Percentiles rank a stretch among this genome's conserved stretches.
These are phyloP conservation scores for Juncus effusus DNA, from an alignment of 176 grass and related monocot species.

Conservation along the genomic window DNA sequence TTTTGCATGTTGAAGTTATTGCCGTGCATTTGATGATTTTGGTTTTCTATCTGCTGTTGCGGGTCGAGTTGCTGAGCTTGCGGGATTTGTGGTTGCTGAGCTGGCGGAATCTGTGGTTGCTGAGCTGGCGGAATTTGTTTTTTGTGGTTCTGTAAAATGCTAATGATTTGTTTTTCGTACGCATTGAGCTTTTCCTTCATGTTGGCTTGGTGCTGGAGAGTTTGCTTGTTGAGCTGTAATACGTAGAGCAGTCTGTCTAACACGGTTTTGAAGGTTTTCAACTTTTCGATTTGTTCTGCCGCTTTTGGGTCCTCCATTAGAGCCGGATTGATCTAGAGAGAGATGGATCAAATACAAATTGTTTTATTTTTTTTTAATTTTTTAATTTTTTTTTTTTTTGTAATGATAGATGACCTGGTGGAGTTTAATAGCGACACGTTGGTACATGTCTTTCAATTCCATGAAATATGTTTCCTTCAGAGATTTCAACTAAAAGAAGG, in stretches of 20 bases:
- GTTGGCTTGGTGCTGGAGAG: slow-evolving; percentile 30
- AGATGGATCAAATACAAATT: too few species aligned
- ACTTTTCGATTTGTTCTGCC: slow-evolving; percentile 58
- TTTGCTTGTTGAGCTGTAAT: slow-evolving; percentile 46
- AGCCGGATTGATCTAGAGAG: too few species aligned
- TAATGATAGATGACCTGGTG: too few species aligned
- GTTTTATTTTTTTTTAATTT: too few species aligned
- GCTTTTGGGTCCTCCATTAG: slow-evolving; percentile 18
- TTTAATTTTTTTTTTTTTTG: too few species aligned
- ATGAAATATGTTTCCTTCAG: too few species aligned
- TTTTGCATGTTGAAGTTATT: neutral
- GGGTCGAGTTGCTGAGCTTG: too few species aligned
- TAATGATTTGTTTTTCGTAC: slow-evolving; percentile 63
- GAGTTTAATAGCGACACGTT: too few species aligned
- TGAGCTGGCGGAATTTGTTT: slow-evolving; percentile 8
- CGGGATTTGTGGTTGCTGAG: too few species aligned
- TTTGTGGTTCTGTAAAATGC: slow-evolving; percentile 35
- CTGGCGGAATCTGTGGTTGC: neutral
- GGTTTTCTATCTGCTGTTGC: slow-evolving; percentile 31
- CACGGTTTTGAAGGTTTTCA: slow-evolving; percentile 51
- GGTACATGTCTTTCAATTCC: too few species aligned
- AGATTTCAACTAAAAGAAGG: too few species aligned
- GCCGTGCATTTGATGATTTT: slow-evolving; percentile 51
- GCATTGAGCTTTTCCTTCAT: slow-evolving; percentile 47
- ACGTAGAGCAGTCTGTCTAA: slow-evolving; percentile 47